Base-by-base conservation (phyloP, 108 stramenopile genomes). In the Pseudonitzschia multistriata region DNA sequence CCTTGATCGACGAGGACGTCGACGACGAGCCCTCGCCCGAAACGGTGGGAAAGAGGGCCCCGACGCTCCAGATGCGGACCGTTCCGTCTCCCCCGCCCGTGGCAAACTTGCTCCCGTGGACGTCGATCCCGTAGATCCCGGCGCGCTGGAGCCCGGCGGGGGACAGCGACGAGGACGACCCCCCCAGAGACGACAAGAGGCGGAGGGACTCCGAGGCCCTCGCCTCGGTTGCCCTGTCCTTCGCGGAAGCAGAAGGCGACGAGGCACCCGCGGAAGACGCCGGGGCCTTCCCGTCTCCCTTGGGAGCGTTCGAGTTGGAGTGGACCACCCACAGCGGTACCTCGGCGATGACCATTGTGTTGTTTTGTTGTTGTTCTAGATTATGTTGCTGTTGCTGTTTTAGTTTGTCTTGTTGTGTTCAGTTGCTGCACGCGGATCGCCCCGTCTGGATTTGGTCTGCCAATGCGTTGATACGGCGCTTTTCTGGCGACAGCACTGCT, bases 31-130 rank as follows among this genome's bases (percentile, higher is more conserved):
- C n/a, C n/a, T n/a, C n/a, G n/a, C n/a, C n/a, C n/a, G n/a, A n/a
- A n/a, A n/a, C n/a, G n/a, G n/a, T n/a, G n/a, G 57, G 66, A 63
- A 94, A 91, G 35, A 94, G 67, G 3, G 79, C 74, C 13, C 19
- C 49, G 35, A 70, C 74, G 61, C 74, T 87, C 93, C 93, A 94
- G 34, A 94, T 80, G 48, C 83, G 86, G 13, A 94, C 93, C 27
- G 76, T 85, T 0, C 93, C 88, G 75, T 94, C 93, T 36, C 93
- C 93, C 19, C 87, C 88, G 22, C 85, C 90, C 6, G 93, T 94
- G 24, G 89, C 93, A 73, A 94, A 85, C 34, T 79, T 77, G 39
- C 74, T 78, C 19, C 86, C 86, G 74, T 90, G 88, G 10, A 90
- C 71, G 64, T 94, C 93, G 15, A 88, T 54, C 25, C 79, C 70